Base-by-base conservation (phyloP, 305 asterid genomes). In the Fraxinus nigra region DNA sequence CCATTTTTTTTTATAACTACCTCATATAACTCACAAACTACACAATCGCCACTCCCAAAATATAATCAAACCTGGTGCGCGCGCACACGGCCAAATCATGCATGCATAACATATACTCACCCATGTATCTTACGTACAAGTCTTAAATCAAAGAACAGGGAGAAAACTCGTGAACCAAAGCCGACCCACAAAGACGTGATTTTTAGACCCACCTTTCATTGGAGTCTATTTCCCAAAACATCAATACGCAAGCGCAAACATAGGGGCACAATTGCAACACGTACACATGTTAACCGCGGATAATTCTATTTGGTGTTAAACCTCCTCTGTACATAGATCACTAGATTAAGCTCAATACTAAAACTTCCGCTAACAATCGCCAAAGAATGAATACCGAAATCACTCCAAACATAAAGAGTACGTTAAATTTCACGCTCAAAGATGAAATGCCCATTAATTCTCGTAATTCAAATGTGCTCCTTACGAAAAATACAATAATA, bases 321-420 rank as follows among this genome's bases (percentile, higher is more conserved):
- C 30, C 63, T 76, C 40, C 83, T 26, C 81, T 20, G 75, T 30
- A 51, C 37, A 65, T 43, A 43, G 67, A 28, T 28, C 77, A 61
- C 76, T 28, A 6, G 48, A 30, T 67, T 26, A 76, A 76, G 26
- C 8, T 7, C 43, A 75, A 24, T 37, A 24, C 6, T n/a, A 1
- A 32, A 78, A 80, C 24, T n/a, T 34, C 40, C 84, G 77, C 75
- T 77, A 32, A 20, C 69, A 83, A 69, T 72, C 69, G 73, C 61
- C 26, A 61, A 59, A 33, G 10, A 76, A 10, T 28, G 67, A 34
- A 28, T 74, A 28, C 51, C 9, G 48, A 20, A 54, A 72, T 5
- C 70, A 73, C 48, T 20, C 43, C 30, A 43, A 76, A 63, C 69
- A 9, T 26, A 69, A 11, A 33, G 24, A 77, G 61, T 8, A 30